phyloP scores from a whole-genome alignment of 1,139 yeast genomes.

The Geotrichum fermentans region DNA sequence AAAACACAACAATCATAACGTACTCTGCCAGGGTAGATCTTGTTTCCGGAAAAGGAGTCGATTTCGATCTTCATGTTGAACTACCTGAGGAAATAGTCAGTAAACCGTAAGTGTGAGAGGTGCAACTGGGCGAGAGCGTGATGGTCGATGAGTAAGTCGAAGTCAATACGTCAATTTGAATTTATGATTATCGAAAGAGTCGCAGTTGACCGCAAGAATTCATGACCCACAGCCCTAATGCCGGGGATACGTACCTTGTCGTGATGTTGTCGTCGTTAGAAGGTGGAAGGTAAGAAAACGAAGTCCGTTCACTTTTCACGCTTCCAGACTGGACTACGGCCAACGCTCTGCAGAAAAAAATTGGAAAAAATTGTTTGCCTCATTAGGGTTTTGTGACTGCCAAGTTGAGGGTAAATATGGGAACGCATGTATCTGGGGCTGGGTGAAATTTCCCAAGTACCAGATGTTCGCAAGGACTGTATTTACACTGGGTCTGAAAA shows the following conservation, averaged over 20 bases:
- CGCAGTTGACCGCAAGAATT: neutral
- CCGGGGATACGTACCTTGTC: conserved; percentile 7
- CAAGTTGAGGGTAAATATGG: neutral
- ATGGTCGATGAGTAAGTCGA: neutral
- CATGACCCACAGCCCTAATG: neutral
- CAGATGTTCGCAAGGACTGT: neutral
- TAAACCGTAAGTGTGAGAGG: neutral
- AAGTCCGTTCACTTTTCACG: conserved; percentile 3
- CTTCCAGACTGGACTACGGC: too few relatives aligned
- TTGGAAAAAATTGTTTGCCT: neutral
- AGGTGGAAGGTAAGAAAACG: conserved; percentile 10
- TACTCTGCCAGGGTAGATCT: conserved; percentile 98
- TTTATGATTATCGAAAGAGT: too few relatives aligned
- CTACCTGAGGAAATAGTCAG: conserved; percentile 13
- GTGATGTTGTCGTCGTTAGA: conserved; percentile 13
- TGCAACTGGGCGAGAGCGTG: neutral
- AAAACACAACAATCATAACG: conserved; percentile 14
- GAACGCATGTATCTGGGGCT: neutral
- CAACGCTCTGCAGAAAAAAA: too few relatives aligned
- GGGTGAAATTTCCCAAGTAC: neutral
- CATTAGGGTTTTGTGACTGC: conserved; percentile 10
- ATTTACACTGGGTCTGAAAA: neutral
- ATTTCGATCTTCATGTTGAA: conserved; percentile 93
- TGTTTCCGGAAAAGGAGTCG: conserved; percentile 98
- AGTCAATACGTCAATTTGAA: too few relatives aligned